phyloP scores from a whole-genome alignment of 1,139 yeast species.

The Suhomyces yuchorum region DNA sequence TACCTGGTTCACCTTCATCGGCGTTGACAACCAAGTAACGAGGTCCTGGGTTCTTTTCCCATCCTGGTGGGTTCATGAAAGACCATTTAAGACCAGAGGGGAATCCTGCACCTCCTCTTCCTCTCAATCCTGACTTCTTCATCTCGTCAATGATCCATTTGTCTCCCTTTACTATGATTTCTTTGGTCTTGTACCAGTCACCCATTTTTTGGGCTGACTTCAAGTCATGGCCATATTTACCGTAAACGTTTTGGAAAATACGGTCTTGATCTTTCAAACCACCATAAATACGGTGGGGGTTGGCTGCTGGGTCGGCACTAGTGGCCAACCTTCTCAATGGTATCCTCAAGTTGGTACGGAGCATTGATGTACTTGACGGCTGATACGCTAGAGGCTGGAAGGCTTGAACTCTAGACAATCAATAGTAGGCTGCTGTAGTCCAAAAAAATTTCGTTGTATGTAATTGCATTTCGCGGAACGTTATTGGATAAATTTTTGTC shows the following conservation, averaged over 20 bases:
- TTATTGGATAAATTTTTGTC: slow-evolving; percentile 19
- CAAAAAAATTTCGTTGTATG: slow-evolving; percentile 17
- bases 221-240: slow-evolving; percentile 71
- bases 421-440: slow-evolving; percentile 6
- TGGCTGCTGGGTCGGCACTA: slow-evolving; percentile 48
- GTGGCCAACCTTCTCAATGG: slow-evolving; percentile 43
- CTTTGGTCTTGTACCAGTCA: slow-evolving; percentile 90
- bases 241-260: slow-evolving; percentile 80
- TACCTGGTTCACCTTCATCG: slow-evolving; percentile 93
- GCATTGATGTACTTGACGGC: slow-evolving; percentile 14
- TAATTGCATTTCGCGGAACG: slow-evolving; percentile 20
- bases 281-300: slow-evolving; percentile 66
- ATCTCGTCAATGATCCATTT: slow-evolving; percentile 86
- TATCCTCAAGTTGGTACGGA: slow-evolving; percentile 19
- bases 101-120: slow-evolving; percentile 93
- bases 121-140: slow-evolving; percentile 82
- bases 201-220: slow-evolving; percentile 78
- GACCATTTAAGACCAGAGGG: slow-evolving; percentile 92
- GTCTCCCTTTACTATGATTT: slow-evolving; percentile 77
- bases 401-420: slow-evolving; percentile 6
- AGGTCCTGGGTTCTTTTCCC: slow-evolving; percentile 87
- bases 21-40: slow-evolving; percentile 86
- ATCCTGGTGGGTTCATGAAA: slow-evolving; percentile 91
- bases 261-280: slow-evolving; percentile 82
- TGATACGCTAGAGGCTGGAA: slow-evolving; percentile 2